A percentile compares a stretch with the other conserved stretches of the same genome.
These are phyloP conservation scores for Scutellaria minor DNA, from an alignment of 257 asterid species.

Conservation along the genomic window DNA sequence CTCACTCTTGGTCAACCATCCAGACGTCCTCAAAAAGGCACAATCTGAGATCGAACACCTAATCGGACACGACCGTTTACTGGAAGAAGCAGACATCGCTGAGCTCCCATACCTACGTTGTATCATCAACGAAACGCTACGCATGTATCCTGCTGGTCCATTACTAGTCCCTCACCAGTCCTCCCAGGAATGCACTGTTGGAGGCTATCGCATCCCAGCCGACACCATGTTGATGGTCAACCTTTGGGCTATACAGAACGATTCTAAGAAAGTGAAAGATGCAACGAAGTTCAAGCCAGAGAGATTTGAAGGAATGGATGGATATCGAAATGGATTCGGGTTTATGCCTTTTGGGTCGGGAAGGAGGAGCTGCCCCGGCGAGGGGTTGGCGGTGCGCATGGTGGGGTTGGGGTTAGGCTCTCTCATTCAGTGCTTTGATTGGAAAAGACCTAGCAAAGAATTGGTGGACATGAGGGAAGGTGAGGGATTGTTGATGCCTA, in stretches of 20 bases:
- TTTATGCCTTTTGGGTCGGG: slow-evolving; percentile 48
- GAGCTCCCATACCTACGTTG: slow-evolving; percentile 41
- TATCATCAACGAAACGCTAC: slow-evolving; percentile 45
- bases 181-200: slow-evolving; percentile 37
- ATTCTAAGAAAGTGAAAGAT: slow-evolving; percentile 34
- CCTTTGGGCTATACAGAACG: slow-evolving; percentile 47
- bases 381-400: slow-evolving; percentile 33
- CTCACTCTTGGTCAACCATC: slow-evolving; percentile 48
- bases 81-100: slow-evolving; percentile 42
- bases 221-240: slow-evolving; percentile 44
- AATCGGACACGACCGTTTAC: slow-evolving; percentile 29
- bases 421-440: slow-evolving; percentile 49
- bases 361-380: slow-evolving; percentile 47
- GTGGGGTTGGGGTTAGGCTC: slow-evolving; percentile 29
- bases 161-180: slow-evolving; percentile 45
- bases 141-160: slow-evolving; percentile 45
- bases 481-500: not conserved
- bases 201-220: slow-evolving; percentile 26
- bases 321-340: slow-evolving; percentile 22
- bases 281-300: slow-evolving; percentile 42
- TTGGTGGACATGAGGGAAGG: slow-evolving; percentile 26
- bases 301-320: slow-evolving; percentile 32
- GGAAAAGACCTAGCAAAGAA: slow-evolving; percentile 34
- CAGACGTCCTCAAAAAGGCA: slow-evolving; percentile 34
- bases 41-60: slow-evolving; percentile 31